phyloP scores from a whole-genome alignment of 2,329 filamentous ascomycete species.

The Fusarium oxysporum region DNA sequence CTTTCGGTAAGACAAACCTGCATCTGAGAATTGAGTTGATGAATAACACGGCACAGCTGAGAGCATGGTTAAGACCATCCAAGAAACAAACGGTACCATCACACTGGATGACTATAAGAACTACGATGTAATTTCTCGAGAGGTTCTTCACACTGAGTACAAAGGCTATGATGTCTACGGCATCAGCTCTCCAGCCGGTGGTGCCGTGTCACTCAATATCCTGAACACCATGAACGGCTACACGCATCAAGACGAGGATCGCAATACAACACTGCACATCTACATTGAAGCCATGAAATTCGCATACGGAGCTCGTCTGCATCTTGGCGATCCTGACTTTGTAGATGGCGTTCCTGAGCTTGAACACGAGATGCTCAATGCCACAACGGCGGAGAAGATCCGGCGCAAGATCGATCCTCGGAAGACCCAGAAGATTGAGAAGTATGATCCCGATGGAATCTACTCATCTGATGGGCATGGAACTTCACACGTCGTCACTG shows the following conservation, averaged over 20 bases:
- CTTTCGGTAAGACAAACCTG: slow-evolving; percentile 60
- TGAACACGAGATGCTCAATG: slow-evolving; percentile 75
- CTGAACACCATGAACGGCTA: slow-evolving; percentile 89
- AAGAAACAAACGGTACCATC: slow-evolving; percentile 82
- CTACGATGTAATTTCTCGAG: slow-evolving; percentile 76
- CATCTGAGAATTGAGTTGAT: neutral
- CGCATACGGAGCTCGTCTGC: slow-evolving; percentile 82
- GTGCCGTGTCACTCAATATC: slow-evolving; percentile 78
- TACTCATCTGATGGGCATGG: slow-evolving; percentile 78
- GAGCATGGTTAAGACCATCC: slow-evolving; percentile 77
- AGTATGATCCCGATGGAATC: slow-evolving; percentile 77
- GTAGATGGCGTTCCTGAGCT: slow-evolving; percentile 71
- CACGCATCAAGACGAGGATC: slow-evolving; percentile 61
- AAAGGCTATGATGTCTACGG: slow-evolving; percentile 77
- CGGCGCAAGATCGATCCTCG: slow-evolving; percentile 77
- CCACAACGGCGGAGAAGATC: slow-evolving; percentile 68
- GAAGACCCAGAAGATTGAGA: slow-evolving; percentile 75
- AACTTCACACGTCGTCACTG: slow-evolving; percentile 78
- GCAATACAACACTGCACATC: slow-evolving; percentile 80
- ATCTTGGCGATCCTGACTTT: slow-evolving; percentile 85
- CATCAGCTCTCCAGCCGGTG: slow-evolving; percentile 81
- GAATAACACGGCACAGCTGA: slow-evolving; percentile 64
- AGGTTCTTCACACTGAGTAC: slow-evolving; percentile 73
- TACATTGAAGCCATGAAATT: slow-evolving; percentile 92
- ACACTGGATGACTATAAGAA: slow-evolving; percentile 79